These are phyloP conservation scores for Phoma herbarum DNA, from an alignment of 2,329 filamentous ascomycete species.

Conservation along the genomic window DNA sequence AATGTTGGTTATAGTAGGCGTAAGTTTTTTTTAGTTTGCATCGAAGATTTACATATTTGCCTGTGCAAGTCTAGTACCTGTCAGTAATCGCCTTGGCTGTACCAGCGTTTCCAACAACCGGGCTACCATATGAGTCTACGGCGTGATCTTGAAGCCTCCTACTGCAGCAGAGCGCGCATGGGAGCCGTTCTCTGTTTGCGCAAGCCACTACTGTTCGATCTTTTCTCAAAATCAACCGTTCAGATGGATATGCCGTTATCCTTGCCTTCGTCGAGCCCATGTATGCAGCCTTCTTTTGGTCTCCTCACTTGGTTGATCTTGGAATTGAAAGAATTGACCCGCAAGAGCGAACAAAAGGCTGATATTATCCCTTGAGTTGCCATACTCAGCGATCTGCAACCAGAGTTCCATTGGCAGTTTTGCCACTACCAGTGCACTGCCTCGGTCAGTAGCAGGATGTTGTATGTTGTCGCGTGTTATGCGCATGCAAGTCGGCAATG, in stretches of 20 bases:
- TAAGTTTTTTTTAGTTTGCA: not conserved
- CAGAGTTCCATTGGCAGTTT: slow-evolving; percentile 54
- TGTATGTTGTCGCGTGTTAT: slow-evolving; percentile 27
- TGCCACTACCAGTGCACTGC: slow-evolving; percentile 10
- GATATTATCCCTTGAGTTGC: slow-evolving; percentile 51
- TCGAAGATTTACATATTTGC: not conserved
- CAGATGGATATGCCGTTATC: not conserved
- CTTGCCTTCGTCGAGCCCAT: slow-evolving; percentile 29
- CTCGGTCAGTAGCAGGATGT: not conserved
- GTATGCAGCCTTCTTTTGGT: slow-evolving; percentile 23
- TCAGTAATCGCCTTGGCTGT: not conserved
- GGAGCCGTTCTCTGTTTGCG: not conserved
- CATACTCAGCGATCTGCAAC: slow-evolving; percentile 50
- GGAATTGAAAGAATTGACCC: slow-evolving; percentile 27
- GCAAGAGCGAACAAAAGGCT: slow-evolving; percentile 49
- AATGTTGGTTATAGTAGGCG: not conserved
- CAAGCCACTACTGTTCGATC: not conserved
- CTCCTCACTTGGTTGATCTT: slow-evolving; percentile 22
- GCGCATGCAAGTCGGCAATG: slow-evolving; percentile 34
- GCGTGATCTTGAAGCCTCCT: not conserved
- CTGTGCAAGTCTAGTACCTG: not conserved
- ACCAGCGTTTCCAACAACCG: not conserved
- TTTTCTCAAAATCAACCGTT: not conserved
- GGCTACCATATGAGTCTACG: not conserved
- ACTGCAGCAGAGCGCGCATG: not conserved